These are phyloP conservation scores for Ogataea trehaloabstinens DNA, from an alignment of 805 yeast genomes.

Conservation along the genomic window DNA sequence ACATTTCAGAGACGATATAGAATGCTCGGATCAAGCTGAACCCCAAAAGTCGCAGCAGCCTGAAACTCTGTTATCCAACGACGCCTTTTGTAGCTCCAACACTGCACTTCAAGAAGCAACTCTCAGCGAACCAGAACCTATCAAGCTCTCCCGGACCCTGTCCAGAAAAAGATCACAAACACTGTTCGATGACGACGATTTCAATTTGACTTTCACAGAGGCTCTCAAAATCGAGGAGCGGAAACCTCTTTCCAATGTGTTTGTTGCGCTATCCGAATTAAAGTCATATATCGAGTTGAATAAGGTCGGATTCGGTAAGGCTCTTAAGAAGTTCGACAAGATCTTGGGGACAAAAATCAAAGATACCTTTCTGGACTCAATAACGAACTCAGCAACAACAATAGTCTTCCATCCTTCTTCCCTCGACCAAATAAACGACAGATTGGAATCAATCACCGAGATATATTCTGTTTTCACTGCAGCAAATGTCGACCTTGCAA, in stretches of 20 bases:
- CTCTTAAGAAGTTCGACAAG: slow-evolving; percentile 89
- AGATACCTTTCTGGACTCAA: slow-evolving; percentile 50
- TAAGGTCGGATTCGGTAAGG: slow-evolving; percentile 85
- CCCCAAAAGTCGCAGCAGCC: neutral
- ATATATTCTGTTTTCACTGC: slow-evolving; percentile 39
- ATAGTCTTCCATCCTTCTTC: slow-evolving; percentile 56
- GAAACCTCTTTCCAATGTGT: slow-evolving; percentile 61
- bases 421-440: slow-evolving; percentile 44
- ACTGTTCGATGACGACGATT: slow-evolving; percentile 36
- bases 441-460: slow-evolving; percentile 43
- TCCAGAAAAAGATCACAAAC: slow-evolving; percentile 30
- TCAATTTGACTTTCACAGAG: slow-evolving; percentile 37
- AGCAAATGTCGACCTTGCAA: slow-evolving; percentile 40
- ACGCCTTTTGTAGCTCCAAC: slow-evolving; percentile 19
- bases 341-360: slow-evolving; percentile 62
- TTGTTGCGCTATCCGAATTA: slow-evolving; percentile 76
- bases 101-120: slow-evolving; percentile 1
- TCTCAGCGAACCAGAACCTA: slow-evolving; percentile 14
- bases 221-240: slow-evolving; percentile 64
- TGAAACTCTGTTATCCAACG: slow-evolving; percentile 4
- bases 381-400: slow-evolving; percentile 40
- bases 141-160: slow-evolving; percentile 16
- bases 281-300: slow-evolving; percentile 82
- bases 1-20: slow-evolving; percentile 9
- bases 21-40: neutral